phyloP scores from a whole-genome alignment of 1,284 basidiomycete genomes.

The Marasmius tenuissimus region DNA sequence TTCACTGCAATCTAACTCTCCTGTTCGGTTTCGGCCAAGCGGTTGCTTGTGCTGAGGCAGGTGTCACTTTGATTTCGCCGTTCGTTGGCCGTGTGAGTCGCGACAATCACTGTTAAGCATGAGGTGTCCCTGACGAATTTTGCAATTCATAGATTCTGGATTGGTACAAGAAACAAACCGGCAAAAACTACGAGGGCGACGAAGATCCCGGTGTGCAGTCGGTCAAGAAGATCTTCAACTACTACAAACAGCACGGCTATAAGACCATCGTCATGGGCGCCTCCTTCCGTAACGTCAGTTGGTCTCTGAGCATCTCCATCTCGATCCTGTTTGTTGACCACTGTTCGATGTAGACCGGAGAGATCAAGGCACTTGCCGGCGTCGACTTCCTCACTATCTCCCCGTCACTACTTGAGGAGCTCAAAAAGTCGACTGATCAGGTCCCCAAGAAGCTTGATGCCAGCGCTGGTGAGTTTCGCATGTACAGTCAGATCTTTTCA shows the following conservation, averaged over 20 bases:
- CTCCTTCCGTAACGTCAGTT: slow-evolving; percentile 91
- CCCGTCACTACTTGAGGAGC: slow-evolving; percentile 88
- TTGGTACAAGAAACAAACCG: slow-evolving; percentile 93
- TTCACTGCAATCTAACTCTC: slow-evolving; percentile 99
- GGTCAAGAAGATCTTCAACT: slow-evolving; percentile 97
- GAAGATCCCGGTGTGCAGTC: slow-evolving; percentile 97
- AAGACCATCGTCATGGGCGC: slow-evolving; percentile 99
- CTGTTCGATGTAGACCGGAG: slow-evolving; percentile 59
- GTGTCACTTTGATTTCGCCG: slow-evolving; percentile 97
- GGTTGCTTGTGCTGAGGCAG: slow-evolving; percentile 97
- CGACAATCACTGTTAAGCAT: slow-evolving; percentile 6
- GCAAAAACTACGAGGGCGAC: slow-evolving; percentile 83
- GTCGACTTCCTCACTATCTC: slow-evolving; percentile 97
- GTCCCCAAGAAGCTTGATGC: slow-evolving; percentile 88
- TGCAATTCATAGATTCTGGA: slow-evolving; percentile 73
- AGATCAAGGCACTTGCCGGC: slow-evolving; percentile 94
- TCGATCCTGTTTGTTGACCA: slow-evolving; percentile 14
- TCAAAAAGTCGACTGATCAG: slow-evolving; percentile 76
- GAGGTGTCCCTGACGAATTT: slow-evolving; percentile 4
- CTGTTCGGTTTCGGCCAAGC: slow-evolving; percentile 98
- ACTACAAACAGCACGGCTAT: slow-evolving; percentile 99
- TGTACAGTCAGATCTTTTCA: slow-evolving; percentile 22
- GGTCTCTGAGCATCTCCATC: not conserved
- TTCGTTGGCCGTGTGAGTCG: slow-evolving; percentile 92
- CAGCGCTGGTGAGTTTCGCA: slow-evolving; percentile 50